phyloP scores from a whole-genome alignment of 768 basidiomycete species.

The Leccinum imitatum region DNA sequence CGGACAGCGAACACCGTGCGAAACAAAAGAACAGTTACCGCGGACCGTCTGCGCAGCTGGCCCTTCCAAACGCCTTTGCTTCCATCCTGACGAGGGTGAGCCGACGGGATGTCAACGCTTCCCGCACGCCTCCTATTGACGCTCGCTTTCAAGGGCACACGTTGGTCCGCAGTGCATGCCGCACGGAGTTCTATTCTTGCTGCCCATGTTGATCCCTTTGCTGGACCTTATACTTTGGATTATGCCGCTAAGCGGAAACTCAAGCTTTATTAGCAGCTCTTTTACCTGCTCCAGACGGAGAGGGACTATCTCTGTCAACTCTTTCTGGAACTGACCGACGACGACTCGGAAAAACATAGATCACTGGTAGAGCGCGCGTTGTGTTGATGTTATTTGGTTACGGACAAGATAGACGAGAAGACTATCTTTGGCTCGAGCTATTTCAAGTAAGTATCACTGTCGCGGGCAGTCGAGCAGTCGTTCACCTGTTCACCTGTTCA shows the following conservation, averaged over 20 bases:
- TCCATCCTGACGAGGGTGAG: slow-evolving; percentile 43
- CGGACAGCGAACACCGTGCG: slow-evolving; percentile 40
- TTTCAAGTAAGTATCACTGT: slow-evolving; percentile 63
- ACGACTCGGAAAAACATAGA: slow-evolving; percentile 72
- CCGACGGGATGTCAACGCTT: neutral
- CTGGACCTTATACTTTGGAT: slow-evolving; percentile 82
- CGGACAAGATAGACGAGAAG: slow-evolving; percentile 92
- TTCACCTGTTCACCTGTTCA: neutral
- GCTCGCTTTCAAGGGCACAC: slow-evolving; percentile 37
- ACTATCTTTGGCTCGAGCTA: slow-evolving; percentile 87
- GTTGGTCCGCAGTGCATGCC: slow-evolving; percentile 67
- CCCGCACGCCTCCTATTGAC: neutral
- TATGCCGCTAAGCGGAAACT: slow-evolving; percentile 82
- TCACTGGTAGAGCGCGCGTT: slow-evolving; percentile 73
- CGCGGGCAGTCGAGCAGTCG: neutral
- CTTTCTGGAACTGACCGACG: slow-evolving; percentile 60
- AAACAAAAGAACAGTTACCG: slow-evolving; percentile 34
- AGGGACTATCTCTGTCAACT: slow-evolving; percentile 81
- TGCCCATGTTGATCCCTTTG: slow-evolving; percentile 88
- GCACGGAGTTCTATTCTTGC: slow-evolving; percentile 80
- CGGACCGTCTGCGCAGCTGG: slow-evolving; percentile 38
- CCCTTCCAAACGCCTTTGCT: slow-evolving; percentile 42
- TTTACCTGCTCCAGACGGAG: slow-evolving; percentile 89
- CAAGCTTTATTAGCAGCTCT: slow-evolving; percentile 94
- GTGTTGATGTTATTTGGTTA: slow-evolving; percentile 91